phyloP scores from a whole-genome alignment of 768 basidiomycete genomes.

The Tylopilus balloui region DNA sequence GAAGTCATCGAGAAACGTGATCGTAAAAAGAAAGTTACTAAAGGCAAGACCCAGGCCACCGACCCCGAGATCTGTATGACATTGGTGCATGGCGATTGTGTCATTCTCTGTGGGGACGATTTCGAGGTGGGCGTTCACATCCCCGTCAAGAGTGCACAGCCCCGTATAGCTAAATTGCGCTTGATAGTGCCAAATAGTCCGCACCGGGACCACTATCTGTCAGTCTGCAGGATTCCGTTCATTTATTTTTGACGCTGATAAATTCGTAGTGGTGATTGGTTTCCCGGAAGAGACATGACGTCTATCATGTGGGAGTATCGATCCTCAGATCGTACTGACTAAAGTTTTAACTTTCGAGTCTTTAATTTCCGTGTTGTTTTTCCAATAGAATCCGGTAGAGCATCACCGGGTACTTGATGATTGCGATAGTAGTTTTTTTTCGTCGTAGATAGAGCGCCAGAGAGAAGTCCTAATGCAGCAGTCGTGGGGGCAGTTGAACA shows the following conservation, averaged over 20 bases:
- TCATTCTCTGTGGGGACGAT: slow-evolving; percentile 35
- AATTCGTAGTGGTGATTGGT: slow-evolving; percentile 27
- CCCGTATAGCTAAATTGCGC: slow-evolving; percentile 2
- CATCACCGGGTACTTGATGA: neutral
- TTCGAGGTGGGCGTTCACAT: slow-evolving; percentile 37
- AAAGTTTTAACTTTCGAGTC: neutral
- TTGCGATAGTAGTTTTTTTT: slow-evolving; percentile 1
- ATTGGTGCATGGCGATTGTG: slow-evolving; percentile 38
- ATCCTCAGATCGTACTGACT: neutral
- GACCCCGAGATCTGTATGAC: slow-evolving; percentile 27
- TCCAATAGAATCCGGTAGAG: slow-evolving; percentile 1
- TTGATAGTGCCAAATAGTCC: slow-evolving; percentile 26
- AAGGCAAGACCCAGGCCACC: slow-evolving; percentile 16
- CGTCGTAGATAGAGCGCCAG: slow-evolving; percentile 31
- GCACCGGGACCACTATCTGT: slow-evolving; percentile 31
- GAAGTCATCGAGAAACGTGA: neutral
- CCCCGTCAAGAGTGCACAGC: neutral
- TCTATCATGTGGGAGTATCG: neutral
- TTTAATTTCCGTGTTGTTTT: neutral
- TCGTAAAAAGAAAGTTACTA: slow-evolving; percentile 16
- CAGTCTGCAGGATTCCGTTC: slow-evolving; percentile 12
- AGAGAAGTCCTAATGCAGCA: slow-evolving; percentile 30
- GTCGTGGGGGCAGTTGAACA: slow-evolving; percentile 16
- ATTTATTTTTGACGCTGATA: slow-evolving; percentile 8
- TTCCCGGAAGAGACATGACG: slow-evolving; percentile 15